Percentiles rank a stretch among this genome's conserved stretches.
Evolutionary conservation across 2,329 filamentous ascomycete genomes (phyloP).

Genomic region (Fusarium tuaranense): DNA sequence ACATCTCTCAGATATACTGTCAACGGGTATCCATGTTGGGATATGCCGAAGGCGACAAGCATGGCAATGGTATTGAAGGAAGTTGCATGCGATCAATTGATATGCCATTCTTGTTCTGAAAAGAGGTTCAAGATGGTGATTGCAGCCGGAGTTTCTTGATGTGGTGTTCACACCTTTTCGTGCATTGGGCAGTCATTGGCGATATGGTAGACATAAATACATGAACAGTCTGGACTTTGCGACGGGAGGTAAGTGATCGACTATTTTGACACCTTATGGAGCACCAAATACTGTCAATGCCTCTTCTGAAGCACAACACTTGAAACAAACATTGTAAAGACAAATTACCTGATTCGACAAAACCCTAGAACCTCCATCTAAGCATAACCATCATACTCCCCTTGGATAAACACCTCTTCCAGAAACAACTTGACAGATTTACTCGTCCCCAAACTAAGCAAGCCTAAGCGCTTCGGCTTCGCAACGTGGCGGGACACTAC

Average conservation of each 20-base stretch:
- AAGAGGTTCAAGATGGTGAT: not conserved
- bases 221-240: fast-evolving
- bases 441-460: not conserved
- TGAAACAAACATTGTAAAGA: not conserved
- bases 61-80: not conserved
- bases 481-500: not conserved
- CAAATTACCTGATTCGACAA: not conserved
- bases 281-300: not conserved
- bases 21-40: not conserved
- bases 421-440: not conserved
- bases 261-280: not conserved
- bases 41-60: not conserved
- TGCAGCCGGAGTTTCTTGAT: not conserved
- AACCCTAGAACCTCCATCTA: not conserved
- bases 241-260: fast-evolving
- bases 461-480: not conserved
- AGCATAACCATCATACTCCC: not conserved
- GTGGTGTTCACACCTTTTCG: not conserved
- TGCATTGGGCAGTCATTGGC: not conserved
- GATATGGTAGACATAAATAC: not conserved
- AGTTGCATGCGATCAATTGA: not conserved
- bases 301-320: not conserved
- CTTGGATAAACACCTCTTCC: not conserved
- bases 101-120: not conserved
- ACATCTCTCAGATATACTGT: not conserved